Evolutionary conservation across 805 yeast species (phyloP), one percentile per base, ranked within the genome.

Genomic region (Cyberlindnera suaveolens): DNA sequence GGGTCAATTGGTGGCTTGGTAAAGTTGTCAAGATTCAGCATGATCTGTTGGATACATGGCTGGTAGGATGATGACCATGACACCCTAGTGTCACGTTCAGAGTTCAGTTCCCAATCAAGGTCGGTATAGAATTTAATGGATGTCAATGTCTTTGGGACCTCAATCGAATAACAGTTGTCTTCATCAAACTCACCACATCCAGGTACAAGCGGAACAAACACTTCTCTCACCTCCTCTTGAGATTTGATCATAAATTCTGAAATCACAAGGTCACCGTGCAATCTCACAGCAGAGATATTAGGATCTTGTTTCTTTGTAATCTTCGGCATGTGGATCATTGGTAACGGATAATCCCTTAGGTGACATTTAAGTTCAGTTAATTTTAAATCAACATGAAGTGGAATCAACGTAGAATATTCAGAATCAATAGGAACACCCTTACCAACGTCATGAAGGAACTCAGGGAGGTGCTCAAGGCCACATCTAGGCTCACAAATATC

Each of bases 1-100:
- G 90, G 90, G 60, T 90, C 98, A 14, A 85, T 65, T 0, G 95
- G 96, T 0, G 96, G 95, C 60, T 91, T 90, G 1, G 95, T 80
- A 57, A 90, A 86, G 36, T 82, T 80, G 53, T 89, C 96, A 46
- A 90, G 74, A 43, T 78, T 82, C 43, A 79, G 66, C 80, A 85
- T 83, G 2, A 82, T 71, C 50, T 87, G 90, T 50, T 87, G 88
- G 27, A 90, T 74, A 1, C 89, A 90, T 15, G 95, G 89, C 52
- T 83, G 87, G 51, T 84, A 82, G 0, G 91, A 83, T 29, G 80
- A 80, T 31, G 95, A 93, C 95, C 96, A 89, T 0, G 85, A 76
- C 31, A 86, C 77, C 27, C 83, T 66, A 0, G 90, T 78, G 0
- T 90, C 80, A 3, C 60, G 58, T 11, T 67, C 65, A 0, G 93